These are phyloP conservation scores for Solanum virginianum DNA, from an alignment of 257 asterid species.

Conservation along the genomic window DNA sequence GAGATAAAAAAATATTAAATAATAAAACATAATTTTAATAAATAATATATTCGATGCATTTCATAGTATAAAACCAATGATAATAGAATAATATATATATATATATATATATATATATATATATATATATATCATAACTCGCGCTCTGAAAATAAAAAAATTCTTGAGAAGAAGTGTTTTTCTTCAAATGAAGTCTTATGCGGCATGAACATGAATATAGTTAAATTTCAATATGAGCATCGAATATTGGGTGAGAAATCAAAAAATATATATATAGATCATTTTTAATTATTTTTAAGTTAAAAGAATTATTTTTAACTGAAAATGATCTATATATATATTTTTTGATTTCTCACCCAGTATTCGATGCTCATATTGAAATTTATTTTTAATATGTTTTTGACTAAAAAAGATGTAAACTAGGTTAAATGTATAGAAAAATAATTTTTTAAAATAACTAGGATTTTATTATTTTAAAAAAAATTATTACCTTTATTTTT, in stretches of 20 bases:
- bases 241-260: too few relatives aligned
- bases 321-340: too few relatives aligned
- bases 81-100: too few relatives aligned
- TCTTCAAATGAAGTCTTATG: too few relatives aligned
- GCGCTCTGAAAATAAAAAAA: too few relatives aligned
- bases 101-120: fast-evolving
- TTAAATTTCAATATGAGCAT: fast-evolving
- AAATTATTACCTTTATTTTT: too few relatives aligned
- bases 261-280: neutral
- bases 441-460: neutral
- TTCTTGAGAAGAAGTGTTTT: too few relatives aligned
- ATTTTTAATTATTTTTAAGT: too few relatives aligned
- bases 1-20: neutral
- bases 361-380: too few relatives aligned
- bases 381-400: neutral
- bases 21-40: too few relatives aligned
- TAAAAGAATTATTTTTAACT: neutral
- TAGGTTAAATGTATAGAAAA: neutral
- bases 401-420: neutral
- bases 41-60: neutral
- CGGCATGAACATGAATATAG: too few relatives aligned
- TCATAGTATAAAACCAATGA: neutral
- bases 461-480: neutral
- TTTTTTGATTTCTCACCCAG: too few relatives aligned
- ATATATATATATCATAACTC: fast-evolving